Percentiles rank a stretch among this genome's conserved stretches.
Conservation (phyloP, 169 alveolate genomes). For the Perkinsus olseni region DNA sequence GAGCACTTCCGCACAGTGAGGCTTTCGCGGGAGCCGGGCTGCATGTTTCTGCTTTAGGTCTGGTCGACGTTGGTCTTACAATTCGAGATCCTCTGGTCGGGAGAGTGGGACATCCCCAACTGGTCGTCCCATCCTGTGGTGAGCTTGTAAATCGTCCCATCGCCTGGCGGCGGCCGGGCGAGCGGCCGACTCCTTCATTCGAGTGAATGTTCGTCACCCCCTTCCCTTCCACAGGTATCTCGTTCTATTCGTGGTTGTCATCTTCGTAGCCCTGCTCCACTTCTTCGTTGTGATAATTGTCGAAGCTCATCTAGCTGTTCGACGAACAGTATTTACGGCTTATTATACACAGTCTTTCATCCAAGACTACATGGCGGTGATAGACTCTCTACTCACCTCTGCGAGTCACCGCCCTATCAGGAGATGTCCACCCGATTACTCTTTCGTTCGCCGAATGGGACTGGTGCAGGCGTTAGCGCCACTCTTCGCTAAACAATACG, state of each 20-base stretch:
- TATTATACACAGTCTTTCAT: neutral
- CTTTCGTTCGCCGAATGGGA: neutral
- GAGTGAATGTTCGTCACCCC: too few species aligned
- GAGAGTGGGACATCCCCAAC: neutral
- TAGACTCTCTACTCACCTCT: neutral
- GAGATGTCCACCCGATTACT: neutral
- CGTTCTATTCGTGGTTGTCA: neutral
- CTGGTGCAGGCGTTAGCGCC: neutral
- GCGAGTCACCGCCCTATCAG: neutral
- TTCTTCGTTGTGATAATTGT: neutral
- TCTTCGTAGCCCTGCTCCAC: neutral
- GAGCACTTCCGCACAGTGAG: neutral
- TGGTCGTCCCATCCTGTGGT: neutral
- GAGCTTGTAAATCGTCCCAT: neutral
- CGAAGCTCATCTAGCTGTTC: neutral
- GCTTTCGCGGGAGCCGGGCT: neutral
- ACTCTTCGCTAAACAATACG: neutral
- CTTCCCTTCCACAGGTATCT: neutral
- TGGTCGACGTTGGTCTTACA: neutral
- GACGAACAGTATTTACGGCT: neutral
- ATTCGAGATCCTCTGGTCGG: neutral
- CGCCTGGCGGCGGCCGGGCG: too few species aligned
- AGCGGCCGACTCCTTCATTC: too few species aligned
- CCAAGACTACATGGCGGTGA: neutral
- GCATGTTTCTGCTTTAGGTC: neutral